Conservation (phyloP, 495 filamentous ascomycete species). For the Daldinia caldariorum region DNA sequence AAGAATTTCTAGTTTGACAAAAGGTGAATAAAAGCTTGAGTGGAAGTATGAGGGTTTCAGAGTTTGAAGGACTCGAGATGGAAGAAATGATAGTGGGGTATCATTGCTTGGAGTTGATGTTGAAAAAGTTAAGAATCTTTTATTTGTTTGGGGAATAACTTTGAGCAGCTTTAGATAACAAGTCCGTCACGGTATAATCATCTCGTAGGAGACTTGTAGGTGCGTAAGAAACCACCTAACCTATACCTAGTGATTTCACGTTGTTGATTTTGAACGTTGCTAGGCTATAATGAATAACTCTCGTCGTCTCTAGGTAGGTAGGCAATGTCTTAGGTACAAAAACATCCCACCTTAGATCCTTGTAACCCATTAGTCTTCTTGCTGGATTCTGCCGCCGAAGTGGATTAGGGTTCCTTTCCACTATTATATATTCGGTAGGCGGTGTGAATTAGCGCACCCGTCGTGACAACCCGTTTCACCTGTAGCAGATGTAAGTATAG, state of each 20-base stretch:
- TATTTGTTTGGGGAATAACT: too few relatives aligned
- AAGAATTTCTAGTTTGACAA: neutral
- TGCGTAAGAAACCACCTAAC: too few relatives aligned
- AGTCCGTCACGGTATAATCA: too few relatives aligned
- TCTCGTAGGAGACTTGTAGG: too few relatives aligned
- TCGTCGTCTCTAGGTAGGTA: neutral
- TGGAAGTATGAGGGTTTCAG: neutral
- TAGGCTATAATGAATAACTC: neutral
- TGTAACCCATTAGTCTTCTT: neutral
- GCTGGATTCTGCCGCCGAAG: neutral
- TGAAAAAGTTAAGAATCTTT: too few relatives aligned
- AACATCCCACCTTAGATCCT: neutral
- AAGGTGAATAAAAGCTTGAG: too few relatives aligned
- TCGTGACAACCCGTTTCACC: neutral
- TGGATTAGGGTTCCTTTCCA: conserved; percentile 1
- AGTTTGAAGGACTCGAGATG: neutral
- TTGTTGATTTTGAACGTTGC: neutral
- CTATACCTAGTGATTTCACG: too few relatives aligned
- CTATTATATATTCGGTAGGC: neutral
- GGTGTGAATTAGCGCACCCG: conserved; percentile 1
- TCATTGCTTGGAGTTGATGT: conserved; percentile 17
- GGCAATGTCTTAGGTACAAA: neutral
- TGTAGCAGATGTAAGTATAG: neutral
- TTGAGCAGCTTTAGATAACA: too few relatives aligned
- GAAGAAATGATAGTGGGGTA: conserved; percentile 27